Conservation (phyloP, 495 filamentous ascomycete species). For the Hypoxylon intermedium region DNA sequence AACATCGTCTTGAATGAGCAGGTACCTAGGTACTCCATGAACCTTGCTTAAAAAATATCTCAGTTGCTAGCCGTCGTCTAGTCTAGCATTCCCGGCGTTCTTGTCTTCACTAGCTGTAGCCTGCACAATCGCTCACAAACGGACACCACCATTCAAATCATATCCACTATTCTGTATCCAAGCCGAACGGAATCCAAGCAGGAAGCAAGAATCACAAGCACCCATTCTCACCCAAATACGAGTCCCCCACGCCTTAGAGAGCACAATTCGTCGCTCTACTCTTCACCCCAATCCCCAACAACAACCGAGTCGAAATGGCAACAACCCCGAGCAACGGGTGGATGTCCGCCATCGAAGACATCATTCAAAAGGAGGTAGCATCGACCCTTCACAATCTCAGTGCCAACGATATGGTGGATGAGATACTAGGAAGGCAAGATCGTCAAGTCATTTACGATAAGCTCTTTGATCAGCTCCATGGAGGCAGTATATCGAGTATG, state of each 20-base stretch:
- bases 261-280: not conserved
- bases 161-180: too few relatives aligned
- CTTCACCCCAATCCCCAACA: not conserved
- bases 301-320: not conserved
- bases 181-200: too few relatives aligned
- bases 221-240: too few relatives aligned
- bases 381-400: slow-evolving; percentile 1
- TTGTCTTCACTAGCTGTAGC: too few relatives aligned
- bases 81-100: too few relatives aligned
- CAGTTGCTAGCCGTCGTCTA: too few relatives aligned
- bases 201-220: too few relatives aligned
- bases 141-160: too few relatives aligned
- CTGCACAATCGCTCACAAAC: too few relatives aligned
- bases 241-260: not conserved
- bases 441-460: not conserved
- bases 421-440: slow-evolving; percentile 3
- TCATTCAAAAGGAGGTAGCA: not conserved
- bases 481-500: not conserved
- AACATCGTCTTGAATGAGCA: not conserved
- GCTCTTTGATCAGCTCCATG: not conserved
- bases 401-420: not conserved
- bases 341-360: not conserved
- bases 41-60: too few relatives aligned
- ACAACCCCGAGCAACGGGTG: not conserved
- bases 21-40: not conserved